Conservation (phyloP, 202 grass and related monocot genomes). For the Zizania palustris region DNA sequence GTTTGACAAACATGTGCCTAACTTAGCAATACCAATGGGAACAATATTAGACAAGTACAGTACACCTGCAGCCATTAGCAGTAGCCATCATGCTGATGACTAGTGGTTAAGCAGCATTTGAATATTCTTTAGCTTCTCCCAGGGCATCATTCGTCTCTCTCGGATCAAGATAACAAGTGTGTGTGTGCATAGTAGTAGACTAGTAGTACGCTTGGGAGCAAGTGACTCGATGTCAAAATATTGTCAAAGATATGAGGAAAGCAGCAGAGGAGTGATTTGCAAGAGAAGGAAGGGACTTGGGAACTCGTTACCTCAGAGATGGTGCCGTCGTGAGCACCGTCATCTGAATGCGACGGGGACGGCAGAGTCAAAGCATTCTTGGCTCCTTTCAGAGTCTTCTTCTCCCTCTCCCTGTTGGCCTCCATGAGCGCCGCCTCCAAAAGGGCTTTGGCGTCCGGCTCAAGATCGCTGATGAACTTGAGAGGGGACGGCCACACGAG, state of each 20-base stretch:
- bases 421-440: slow-evolving; percentile 87
- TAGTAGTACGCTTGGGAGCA: slow-evolving; percentile 9
- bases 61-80: slow-evolving; percentile 2
- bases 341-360: slow-evolving; percentile 56
- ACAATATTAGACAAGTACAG: slow-evolving; percentile 17
- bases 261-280: slow-evolving; percentile 33
- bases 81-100: slow-evolving; percentile 33
- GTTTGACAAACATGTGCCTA: slow-evolving; percentile 4
- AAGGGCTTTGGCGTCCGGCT: slow-evolving; percentile 71
- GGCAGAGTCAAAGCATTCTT: slow-evolving; percentile 58
- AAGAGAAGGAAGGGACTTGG: slow-evolving; percentile 1
- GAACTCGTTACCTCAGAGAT: slow-evolving; percentile 62
- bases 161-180: slow-evolving; percentile 32
- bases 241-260: neutral
- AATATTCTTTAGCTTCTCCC: neutral
- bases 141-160: slow-evolving; percentile 32
- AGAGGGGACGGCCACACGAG: slow-evolving; percentile 92
- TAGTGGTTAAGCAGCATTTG: slow-evolving; percentile 3
- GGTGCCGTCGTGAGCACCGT: slow-evolving; percentile 41
- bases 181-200: neutral
- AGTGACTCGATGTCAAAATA: slow-evolving; percentile 3
- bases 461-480: slow-evolving; percentile 96
- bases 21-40: slow-evolving; percentile 48
- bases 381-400: slow-evolving; percentile 70
- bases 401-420: slow-evolving; percentile 86